Evolutionary conservation across 2,329 filamentous ascomycete species (phyloP), one percentile per base, ranked within the genome.

Genomic region (Mycosphaerelloides madeirae): DNA sequence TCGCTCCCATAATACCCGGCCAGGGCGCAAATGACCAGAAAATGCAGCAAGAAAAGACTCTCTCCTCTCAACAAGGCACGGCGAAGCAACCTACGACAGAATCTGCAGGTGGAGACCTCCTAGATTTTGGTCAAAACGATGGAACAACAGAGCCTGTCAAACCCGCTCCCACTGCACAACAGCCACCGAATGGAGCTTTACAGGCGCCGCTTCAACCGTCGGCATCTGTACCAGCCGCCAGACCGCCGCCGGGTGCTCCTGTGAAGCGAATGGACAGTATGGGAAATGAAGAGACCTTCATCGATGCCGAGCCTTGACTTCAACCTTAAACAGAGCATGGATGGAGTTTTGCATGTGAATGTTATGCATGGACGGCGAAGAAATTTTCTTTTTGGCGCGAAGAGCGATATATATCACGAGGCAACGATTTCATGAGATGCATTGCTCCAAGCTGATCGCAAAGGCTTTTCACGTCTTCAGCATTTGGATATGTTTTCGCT

Each of bases 1-100:
- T 97, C 47, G 85, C 87, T 41, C 88, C 93, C 1, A 85, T 98
- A 48, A 63, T 97, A 19, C 79, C 80, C 31, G 90, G 88, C 25
- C 88, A 95, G 64, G 79, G 77, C 56, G 65, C 71, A 18, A 19
- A 57, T 35, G 56, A 53, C 6, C 14, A 43, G 31, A 32, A 41
- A n/a, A 51, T 43, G 33, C 28, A 44, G 38, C 38, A 50, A 18
- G 32, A 49, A 6, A 48, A 57, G 40, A 32, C 45, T 22, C 25
- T 46, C 13, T 52, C 54, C 20, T 47, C 47, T 29, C 51, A 58
- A 44, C 50, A 53, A 39, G 47, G 48, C 34, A 42, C 50, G 29
- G 18, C 15, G 25, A 31, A 32, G 13, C 38, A 31, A 44, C 28
- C 35, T 28, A 33, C 29, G 53, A 57, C 20, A 56, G 53, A 41